Evolutionary conservation across 441 rosid species (phyloP).

Genomic region (Gossypium gossypioides): DNA sequence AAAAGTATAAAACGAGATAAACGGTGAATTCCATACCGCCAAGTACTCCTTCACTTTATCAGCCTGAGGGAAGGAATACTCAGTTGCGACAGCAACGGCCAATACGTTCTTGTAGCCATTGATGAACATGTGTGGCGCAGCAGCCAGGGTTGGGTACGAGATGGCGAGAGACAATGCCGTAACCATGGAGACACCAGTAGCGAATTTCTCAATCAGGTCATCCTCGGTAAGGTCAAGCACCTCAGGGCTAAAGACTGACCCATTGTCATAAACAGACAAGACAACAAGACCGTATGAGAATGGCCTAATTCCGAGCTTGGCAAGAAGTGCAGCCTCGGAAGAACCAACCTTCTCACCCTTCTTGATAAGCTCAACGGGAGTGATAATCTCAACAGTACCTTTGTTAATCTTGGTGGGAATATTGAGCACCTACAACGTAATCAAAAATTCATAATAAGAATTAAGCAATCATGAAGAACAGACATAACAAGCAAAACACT

Average conservation of each 20-base stretch:
- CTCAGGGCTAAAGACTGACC: conserved; percentile 13
- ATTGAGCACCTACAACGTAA: conserved; percentile 51
- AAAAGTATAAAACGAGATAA: neutral
- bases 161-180: conserved; percentile 58
- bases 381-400: conserved; percentile 81
- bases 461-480: neutral
- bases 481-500: neutral
- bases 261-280: conserved; percentile 9
- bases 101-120: conserved; percentile 78
- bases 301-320: conserved; percentile 63
- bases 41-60: conserved; percentile 78
- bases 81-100: conserved; percentile 58
- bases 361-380: conserved; percentile 58
- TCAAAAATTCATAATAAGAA: neutral
- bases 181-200: conserved; percentile 60
- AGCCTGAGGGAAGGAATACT: conserved; percentile 63
- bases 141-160: conserved; percentile 80
- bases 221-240: conserved; percentile 9
- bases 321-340: conserved; percentile 73
- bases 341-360: conserved; percentile 88
- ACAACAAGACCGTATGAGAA: conserved; percentile 12
- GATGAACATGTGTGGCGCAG: conserved; percentile 76
- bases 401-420: conserved; percentile 96
- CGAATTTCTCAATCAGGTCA: conserved; percentile 49
- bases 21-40: conserved; percentile 30